These are phyloP conservation scores for Forsythia viridissima DNA, from an alignment of 257 asterid species.

Conservation along the genomic window DNA sequence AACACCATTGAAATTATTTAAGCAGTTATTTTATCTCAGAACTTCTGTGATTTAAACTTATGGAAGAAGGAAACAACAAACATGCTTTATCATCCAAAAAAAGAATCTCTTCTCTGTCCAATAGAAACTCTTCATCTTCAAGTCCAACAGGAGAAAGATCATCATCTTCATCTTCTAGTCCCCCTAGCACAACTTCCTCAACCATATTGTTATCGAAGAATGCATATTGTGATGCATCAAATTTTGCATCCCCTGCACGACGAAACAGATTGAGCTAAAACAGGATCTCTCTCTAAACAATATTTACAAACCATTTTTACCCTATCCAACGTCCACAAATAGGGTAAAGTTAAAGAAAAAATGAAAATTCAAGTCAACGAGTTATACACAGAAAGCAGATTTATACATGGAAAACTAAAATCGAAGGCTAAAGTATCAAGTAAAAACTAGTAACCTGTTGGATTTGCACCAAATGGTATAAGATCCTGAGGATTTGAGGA, in stretches of 20 bases:
- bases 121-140: conserved; percentile 62
- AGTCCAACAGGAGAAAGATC: conserved; percentile 49
- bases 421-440: neutral
- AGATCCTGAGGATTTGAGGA: conserved; percentile 55
- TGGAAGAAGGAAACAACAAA: neutral
- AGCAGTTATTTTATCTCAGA: neutral
- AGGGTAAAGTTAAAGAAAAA: neutral
- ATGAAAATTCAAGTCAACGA: conserved; percentile 11
- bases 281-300: conserved; percentile 12
- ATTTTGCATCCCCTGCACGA: conserved; percentile 50
- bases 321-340: conserved; percentile 4
- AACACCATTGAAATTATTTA: neutral
- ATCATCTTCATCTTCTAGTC: conserved; percentile 87
- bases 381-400: neutral
- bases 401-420: conserved; percentile 25
- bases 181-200: conserved; percentile 95
- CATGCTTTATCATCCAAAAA: neutral
- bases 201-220: conserved; percentile 83
- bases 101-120: conserved; percentile 78
- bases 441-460: conserved; percentile 53
- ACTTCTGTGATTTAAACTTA: neutral
- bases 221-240: conserved; percentile 97
- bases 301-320: neutral
- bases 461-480: conserved; percentile 51
- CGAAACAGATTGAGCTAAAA: conserved; percentile 1